Base-by-base conservation (phyloP, 768 basidiomycete species). In the Russula olivacea region DNA sequence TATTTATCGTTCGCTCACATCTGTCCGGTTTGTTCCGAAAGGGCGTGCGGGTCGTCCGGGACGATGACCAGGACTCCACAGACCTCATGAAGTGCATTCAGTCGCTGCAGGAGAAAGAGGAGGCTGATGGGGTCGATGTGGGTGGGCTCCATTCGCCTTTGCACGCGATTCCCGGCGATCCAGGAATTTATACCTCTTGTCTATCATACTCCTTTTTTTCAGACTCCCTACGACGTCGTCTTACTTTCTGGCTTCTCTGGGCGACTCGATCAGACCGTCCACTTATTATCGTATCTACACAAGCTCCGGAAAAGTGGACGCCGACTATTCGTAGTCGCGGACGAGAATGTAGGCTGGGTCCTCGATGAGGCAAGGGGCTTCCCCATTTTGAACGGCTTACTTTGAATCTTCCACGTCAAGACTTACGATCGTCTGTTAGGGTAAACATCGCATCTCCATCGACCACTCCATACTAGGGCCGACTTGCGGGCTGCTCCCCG, bases 401-500 rank as follows among this genome's bases (percentile, higher is more conserved):
- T 55, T 52, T 28, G 38, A 49, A 10, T 36, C 1, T 40, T 40
- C 28, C 56, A 64, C 17, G 43, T 14, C 41, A 25, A 12, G 10
- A 21, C 14, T 61, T 25, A 55, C 45, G 34, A 12, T 40, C 6
- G 30, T 40, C 6, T 40, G 12, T 30, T 52, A 97, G 93, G 96
- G 96, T 21, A 83, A 87, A 69, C 96, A 98, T 71, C 71, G 74
- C 5, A 89, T 99, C 61, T 71, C 78, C 12, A 80, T 98, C 49
- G 86, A 95, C 69, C 89, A 91, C 67, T 69, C 74, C 0, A 68
- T 85, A 10, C 76, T 97, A 45, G 96, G 95, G 0, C 83, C 84
- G 55, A 98, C 95, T 0, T 99, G 97, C 71, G 97, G 95, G 0
- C 81, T 98, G n/a, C 81, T 99, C 11, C 97, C 97, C 1, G 82